A percentile compares a stretch with the other conserved stretches of the same genome.
Conservation (phyloP, 148 eudicot genomes). For the Chenopodium album region DNA sequence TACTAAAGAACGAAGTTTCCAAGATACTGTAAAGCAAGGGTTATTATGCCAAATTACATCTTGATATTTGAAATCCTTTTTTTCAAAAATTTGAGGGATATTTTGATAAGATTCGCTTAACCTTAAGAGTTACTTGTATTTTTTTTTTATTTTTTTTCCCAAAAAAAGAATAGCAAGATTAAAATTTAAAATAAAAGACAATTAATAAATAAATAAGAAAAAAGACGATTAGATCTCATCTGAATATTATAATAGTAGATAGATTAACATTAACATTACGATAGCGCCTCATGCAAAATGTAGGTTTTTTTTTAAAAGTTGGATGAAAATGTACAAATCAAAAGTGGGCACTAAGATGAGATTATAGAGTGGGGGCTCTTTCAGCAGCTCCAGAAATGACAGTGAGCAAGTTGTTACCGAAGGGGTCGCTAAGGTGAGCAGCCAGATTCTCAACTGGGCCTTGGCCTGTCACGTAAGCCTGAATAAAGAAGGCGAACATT, state of each 20-base stretch:
- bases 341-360: not conserved
- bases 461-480: conserved; percentile 94
- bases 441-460: conserved; percentile 94
- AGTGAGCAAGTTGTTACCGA: conserved; percentile 89
- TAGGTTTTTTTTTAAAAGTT: not conserved
- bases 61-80: no score
- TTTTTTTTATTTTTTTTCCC: no score
- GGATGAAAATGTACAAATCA: conserved; percentile 23
- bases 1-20: no score
- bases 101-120: no score
- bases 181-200: not conserved
- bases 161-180: no score
- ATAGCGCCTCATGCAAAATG: not conserved
- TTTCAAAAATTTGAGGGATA: no score
- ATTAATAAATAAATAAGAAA: not conserved
- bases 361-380: conserved; percentile 81
- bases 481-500: conserved; percentile 92
- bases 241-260: not conserved
- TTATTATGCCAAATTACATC: no score
- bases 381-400: conserved; percentile 76
- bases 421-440: conserved; percentile 84
- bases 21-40: no score
- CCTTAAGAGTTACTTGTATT: no score
- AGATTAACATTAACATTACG: conserved; percentile 12
- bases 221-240: not conserved